Evolutionary conservation across 2,329 filamentous ascomycete species (phyloP).

Genomic region (Aspergillus persii): DNA sequence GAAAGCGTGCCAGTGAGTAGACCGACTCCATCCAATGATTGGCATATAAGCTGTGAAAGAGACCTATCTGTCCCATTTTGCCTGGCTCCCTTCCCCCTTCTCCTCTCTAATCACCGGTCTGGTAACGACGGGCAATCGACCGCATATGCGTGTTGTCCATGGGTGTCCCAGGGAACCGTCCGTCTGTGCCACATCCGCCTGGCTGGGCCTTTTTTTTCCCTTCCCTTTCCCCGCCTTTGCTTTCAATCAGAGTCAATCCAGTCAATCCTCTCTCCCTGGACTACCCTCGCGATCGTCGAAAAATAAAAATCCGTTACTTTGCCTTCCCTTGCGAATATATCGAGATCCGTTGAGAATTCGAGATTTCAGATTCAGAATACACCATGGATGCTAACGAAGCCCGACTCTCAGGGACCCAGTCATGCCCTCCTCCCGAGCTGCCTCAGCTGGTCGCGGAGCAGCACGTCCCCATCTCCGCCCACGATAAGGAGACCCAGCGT

Average conservation of each 20-base stretch:
- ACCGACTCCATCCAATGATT: neutral
- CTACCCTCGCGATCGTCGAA: neutral
- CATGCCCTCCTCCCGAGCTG: constrained; percentile 84
- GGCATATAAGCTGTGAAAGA: neutral
- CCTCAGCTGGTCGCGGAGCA: constrained; percentile 94
- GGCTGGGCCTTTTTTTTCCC: neutral
- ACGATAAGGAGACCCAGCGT: constrained; percentile 86
- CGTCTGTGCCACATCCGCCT: neutral
- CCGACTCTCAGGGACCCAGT: constrained; percentile 72
- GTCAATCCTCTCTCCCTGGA: neutral
- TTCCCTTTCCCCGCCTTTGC: neutral
- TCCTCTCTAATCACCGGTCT: neutral
- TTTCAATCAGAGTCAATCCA: neutral
- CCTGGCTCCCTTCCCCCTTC: constrained; percentile 3
- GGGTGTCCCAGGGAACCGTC: neutral
- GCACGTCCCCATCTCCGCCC: constrained; percentile 75
- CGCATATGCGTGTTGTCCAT: neutral
- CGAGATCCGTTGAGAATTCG: neutral
- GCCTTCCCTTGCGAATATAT: constrained; percentile 1
- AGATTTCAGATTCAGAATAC: neutral
- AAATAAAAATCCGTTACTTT: neutral
- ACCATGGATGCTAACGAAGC: constrained; percentile 27
- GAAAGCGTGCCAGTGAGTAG: constrained; percentile 41
- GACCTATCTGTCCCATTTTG: neutral
- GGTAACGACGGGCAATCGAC: too few species aligned